Conservation (phyloP, 1,284 basidiomycete species). For the Meripilus lineatus region DNA sequence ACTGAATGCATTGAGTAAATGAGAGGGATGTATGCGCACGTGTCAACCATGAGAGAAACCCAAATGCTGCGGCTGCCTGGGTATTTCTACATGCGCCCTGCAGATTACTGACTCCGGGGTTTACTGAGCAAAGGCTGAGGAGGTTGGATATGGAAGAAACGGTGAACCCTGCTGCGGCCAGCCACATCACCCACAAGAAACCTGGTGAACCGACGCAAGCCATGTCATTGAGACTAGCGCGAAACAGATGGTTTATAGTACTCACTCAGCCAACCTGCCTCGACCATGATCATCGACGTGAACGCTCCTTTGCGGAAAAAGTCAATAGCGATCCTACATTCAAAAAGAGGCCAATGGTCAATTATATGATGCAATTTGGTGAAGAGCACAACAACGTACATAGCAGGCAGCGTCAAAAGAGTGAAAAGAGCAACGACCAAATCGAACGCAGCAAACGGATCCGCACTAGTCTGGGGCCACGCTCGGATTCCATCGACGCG, state of each 20-base stretch:
- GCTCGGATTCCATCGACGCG: conserved; percentile 7
- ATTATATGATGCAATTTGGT: not conserved
- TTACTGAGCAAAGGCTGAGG: conserved; percentile 6
- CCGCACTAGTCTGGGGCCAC: conserved; percentile 9
- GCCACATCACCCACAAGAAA: conserved; percentile 11
- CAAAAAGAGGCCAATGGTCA: no score
- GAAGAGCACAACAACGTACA: conserved; percentile 8
- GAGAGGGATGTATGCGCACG: conserved; percentile 5
- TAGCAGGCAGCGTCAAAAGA: conserved; percentile 3
- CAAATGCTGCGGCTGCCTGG: conserved; percentile 11
- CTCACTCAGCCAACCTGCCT: conserved; percentile 25
- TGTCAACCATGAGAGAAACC: conserved; percentile 12
- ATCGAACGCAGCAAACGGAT: conserved; percentile 11
- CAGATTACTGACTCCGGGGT: conserved; percentile 3
- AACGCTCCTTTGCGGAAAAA: conserved; percentile 18
- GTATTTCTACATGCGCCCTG: conserved; percentile 9
- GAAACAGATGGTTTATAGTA: not conserved
- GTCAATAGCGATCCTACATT: conserved; percentile 20
- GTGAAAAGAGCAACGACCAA: conserved; percentile 10
- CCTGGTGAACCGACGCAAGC: not conserved
- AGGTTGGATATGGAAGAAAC: conserved; percentile 3
- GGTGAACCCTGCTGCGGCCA: conserved; percentile 10
- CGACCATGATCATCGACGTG: conserved; percentile 23
- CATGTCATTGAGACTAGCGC: not conserved
- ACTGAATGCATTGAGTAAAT: no score